Percentiles rank a stretch among this genome's conserved stretches.
Conservation (phyloP, 306 rosid species). For the Chamaecrista fasciculata region DNA sequence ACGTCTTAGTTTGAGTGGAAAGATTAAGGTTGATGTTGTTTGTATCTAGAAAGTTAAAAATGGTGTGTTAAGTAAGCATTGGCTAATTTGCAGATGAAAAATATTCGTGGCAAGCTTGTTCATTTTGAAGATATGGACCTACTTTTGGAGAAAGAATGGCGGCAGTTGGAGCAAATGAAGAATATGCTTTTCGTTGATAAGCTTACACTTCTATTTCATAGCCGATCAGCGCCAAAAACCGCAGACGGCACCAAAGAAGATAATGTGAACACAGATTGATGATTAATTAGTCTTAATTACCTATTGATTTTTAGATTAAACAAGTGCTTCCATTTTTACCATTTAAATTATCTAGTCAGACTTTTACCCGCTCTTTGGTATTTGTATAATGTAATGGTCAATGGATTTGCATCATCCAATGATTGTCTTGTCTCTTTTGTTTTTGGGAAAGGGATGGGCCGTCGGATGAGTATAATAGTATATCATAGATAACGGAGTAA, state of each 20-base stretch:
- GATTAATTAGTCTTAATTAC: constrained; percentile 25
- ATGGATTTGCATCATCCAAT: too few relatives aligned
- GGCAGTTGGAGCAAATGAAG: constrained; percentile 70
- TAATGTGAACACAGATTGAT: constrained; percentile 43
- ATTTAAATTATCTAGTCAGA: constrained; percentile 6
- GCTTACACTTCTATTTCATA: constrained; percentile 55
- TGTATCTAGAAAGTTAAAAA: neutral
- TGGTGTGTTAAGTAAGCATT: constrained; percentile 34
- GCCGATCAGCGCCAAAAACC: constrained; percentile 36
- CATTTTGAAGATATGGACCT: constrained; percentile 65
- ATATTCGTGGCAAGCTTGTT: constrained; percentile 59
- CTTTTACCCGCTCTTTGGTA: too few relatives aligned
- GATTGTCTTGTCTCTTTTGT: too few relatives aligned
- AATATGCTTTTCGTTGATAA: constrained; percentile 69
- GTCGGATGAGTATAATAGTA: too few relatives aligned
- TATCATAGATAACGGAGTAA: too few relatives aligned
- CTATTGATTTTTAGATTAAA: constrained; percentile 28
- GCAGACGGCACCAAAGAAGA: constrained; percentile 31
- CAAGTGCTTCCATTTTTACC: constrained; percentile 7
- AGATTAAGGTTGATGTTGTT: neutral
- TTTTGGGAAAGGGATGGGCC: too few relatives aligned
- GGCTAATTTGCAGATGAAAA: constrained; percentile 60
- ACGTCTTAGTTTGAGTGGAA: neutral
- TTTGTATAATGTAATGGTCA: too few relatives aligned
- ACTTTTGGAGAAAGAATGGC: constrained; percentile 71